Evolutionary conservation across 805 yeast species (phyloP), one percentile per base, ranked within the genome.

Genomic region (Ogataea naganishii): DNA sequence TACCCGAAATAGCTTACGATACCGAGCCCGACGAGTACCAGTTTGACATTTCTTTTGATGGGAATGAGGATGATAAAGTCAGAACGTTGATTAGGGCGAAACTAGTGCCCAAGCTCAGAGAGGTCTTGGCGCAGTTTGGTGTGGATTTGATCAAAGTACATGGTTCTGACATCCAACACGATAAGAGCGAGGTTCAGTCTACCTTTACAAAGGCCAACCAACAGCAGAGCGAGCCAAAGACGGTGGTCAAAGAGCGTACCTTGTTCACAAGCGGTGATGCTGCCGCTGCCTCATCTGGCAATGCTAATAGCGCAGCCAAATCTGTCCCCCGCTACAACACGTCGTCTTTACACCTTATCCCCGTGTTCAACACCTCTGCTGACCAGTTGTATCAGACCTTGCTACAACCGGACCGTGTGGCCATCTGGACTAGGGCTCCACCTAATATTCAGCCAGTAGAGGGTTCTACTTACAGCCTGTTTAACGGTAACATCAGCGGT

Each of bases 1-100:
- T 92, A 30, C 99, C 98, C 5, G 98, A 92, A 54, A 69, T 92
- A 36, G 89, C 96, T 6, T 92, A 92, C 56, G 97, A 92, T 53
- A 74, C 94, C 7, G 92, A 80, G 31, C 69, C 60, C 16, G 88
- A 80, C 37, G 96, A 86, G 41, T 80, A 77, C 46, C 96, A 84
- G 53, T 92, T 89, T 51, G 80, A 79, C 30, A 67, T 86, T 30
- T 66, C 80, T 15, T 66, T 86, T 24, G 71, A 67, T 34, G 64
- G 62, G 5, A 69, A 69, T 36, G 80, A 76, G 37, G 60, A 55
- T 37, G 76, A 73, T 31, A 72, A 72, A 17, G 60, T 78, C 31
- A 72, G 82, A 36, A 54, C 64, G 2, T 37, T 65, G 8, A 50
- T 72, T 13, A 70, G 71, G 47, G 38, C 49, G 29, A 51, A 69